Conservation (phyloP, 169 alveolate species). For the Cryptosporidium tyzzeri region DNA sequence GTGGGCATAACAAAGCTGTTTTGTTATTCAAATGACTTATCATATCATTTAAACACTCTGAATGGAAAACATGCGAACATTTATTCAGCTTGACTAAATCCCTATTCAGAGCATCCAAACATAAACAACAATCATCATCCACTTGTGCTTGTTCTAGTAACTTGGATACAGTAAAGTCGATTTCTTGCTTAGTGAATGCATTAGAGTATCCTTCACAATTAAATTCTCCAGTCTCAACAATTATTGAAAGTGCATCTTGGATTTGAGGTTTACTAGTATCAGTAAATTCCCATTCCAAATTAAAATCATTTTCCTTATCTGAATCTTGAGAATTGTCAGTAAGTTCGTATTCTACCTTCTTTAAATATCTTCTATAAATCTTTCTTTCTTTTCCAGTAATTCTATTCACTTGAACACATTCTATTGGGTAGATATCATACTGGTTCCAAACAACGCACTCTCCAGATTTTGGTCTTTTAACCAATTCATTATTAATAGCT, state of each 20-base stretch:
- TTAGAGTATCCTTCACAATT: conserved; percentile 29
- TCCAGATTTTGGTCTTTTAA: conserved; percentile 57
- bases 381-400: conserved; percentile 71
- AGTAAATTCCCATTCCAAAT: conserved; percentile 73
- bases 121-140: conserved; percentile 74
- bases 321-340: background rate
- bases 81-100: conserved; percentile 43
- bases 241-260: conserved; percentile 61
- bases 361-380: conserved; percentile 46
- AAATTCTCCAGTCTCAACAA: conserved; percentile 69
- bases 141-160: background rate
- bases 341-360: conserved; percentile 3
- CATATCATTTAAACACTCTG: conserved; percentile 60
- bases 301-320: conserved; percentile 16
- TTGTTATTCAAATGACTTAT: conserved; percentile 53
- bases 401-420: conserved; percentile 62
- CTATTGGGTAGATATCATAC: conserved; percentile 72
- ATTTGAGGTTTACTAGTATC: conserved; percentile 53
- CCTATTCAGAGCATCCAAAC: conserved; percentile 39
- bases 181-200: conserved; percentile 49
- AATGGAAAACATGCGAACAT: conserved; percentile 59
- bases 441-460: conserved; percentile 59
- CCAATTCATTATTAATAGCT: conserved; percentile 8
- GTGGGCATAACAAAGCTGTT: conserved; percentile 40
- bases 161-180: conserved; percentile 2